Base-by-base conservation (phyloP, 2,329 filamentous ascomycete species). In the Pestalotiopsis sp. region DNA sequence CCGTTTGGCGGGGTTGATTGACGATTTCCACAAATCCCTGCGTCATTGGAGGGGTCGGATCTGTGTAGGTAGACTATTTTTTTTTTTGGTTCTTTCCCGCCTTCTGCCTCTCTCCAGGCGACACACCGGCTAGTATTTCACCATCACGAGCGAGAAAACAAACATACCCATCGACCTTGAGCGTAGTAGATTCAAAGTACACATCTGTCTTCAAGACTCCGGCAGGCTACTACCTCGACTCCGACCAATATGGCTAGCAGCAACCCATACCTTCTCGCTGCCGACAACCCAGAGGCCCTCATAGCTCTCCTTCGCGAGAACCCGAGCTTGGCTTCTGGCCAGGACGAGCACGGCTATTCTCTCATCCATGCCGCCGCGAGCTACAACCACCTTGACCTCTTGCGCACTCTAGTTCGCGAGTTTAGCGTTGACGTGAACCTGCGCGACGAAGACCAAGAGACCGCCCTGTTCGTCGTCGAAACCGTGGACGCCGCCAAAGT, bases 261-360 rank as follows among this genome's bases (percentile, higher is more conserved):
- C 57, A 94, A 94, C 74, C 86, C 86, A 1, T 93, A 91, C 77
- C 84, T 94, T 67, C 86, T 94, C 62, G 95, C 94, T 55, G 93
- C 95, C 69, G 95, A 97, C 78, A 91, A 94, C 75, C 92, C 91
- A 64, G 82, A 88, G 56, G 85, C 87, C 58, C 88, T 99, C 66
- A 84, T 97, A 70, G 84, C 89, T 68, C 88, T 94, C 72, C 89
- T 99, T 65, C 87, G 88, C 70, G 83, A 89, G 69, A 88, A 94
- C 72, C 93, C 94, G 40, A 81, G 88, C n/a, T 84, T 97, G 65
- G 95, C 96, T 66, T 87, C 90, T 2, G 82, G 86, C 65, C 93
- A 97, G 81, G 96, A 99, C 79, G 89, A 92, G 68, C 92, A 98
- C 76, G 96, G 96, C 75, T 99, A 99, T 83, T 97, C 94, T 60